Evolutionary conservation across 345 rosid species (phyloP).

Genomic region (Odontarrhena argentea): DNA sequence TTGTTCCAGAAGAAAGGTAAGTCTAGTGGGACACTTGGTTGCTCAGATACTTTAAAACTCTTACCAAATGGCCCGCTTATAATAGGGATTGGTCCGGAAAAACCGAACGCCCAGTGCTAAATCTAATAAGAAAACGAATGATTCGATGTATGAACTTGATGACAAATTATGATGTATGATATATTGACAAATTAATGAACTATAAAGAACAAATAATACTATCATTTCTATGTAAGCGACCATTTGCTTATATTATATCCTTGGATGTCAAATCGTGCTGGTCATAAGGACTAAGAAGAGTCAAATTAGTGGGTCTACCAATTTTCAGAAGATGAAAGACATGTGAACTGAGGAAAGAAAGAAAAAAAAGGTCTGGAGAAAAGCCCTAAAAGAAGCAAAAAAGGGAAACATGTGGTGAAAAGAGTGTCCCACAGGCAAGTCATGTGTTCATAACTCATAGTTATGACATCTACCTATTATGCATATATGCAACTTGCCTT

Average conservation of each 20-base stretch:
- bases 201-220: too few species aligned
- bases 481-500: slow-evolving; percentile 34
- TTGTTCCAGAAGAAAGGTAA: too few species aligned
- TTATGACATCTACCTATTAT: slow-evolving; percentile 30
- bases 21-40: too few species aligned
- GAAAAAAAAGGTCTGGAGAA: slow-evolving; percentile 38
- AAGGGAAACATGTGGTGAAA: slow-evolving; percentile 39
- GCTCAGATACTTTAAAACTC: too few species aligned
- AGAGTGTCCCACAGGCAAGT: slow-evolving; percentile 44
- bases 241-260: slow-evolving; percentile 9
- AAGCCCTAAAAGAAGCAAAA: slow-evolving; percentile 38
- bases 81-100: too few species aligned
- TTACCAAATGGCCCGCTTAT: too few species aligned
- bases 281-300: slow-evolving; percentile 20
- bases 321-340: slow-evolving; percentile 37
- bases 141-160: too few species aligned
- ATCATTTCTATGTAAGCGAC: neutral
- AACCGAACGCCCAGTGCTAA: too few species aligned
- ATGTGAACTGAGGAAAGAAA: slow-evolving; percentile 41
- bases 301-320: slow-evolving; percentile 32
- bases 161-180: too few species aligned
- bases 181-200: too few species aligned
- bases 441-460: slow-evolving; percentile 37
- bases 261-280: neutral
- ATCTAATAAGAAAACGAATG: too few species aligned